Evolutionary conservation across 164 flowering plant genomes (phyloP).

Genomic region (Piper betle): DNA sequence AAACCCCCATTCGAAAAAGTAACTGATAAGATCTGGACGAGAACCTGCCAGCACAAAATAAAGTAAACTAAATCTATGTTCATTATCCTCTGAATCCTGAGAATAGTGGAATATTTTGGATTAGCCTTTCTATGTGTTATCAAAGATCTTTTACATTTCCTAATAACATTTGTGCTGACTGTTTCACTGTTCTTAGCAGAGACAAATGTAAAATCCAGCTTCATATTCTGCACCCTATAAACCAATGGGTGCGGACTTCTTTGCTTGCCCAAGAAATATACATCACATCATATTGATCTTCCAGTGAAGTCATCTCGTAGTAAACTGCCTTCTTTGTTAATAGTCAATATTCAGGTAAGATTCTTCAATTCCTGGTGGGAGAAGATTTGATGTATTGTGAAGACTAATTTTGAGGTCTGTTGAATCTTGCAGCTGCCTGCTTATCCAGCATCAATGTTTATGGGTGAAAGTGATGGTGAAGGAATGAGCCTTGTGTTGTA

Average conservation of each 20-base stretch:
- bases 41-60: too few relatives aligned
- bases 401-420: background rate
- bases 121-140: background rate
- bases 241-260: constrained; percentile 86
- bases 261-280: constrained; percentile 58
- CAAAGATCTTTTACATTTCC: background rate
- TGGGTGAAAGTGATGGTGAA: constrained; percentile 84
- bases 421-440: constrained; percentile 53
- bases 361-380: background rate
- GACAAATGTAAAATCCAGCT: constrained; percentile 78
- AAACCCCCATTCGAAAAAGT: too few relatives aligned
- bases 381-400: background rate
- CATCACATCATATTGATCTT: constrained; percentile 88
- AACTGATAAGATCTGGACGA: too few relatives aligned
- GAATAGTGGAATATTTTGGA: too few relatives aligned
- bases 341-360: constrained; percentile 85
- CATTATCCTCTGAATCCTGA: too few relatives aligned
- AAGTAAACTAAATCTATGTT: too few relatives aligned
- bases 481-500: constrained; percentile 89
- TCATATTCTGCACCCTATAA: constrained; percentile 49
- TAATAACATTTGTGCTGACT: too few relatives aligned
- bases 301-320: constrained; percentile 51
- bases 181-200: constrained; percentile 25
- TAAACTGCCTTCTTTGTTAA: constrained; percentile 63
- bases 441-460: constrained; percentile 82